Evolutionary conservation across 1,139 yeast genomes (phyloP).

Genomic region (Geotrichum fermentans): DNA sequence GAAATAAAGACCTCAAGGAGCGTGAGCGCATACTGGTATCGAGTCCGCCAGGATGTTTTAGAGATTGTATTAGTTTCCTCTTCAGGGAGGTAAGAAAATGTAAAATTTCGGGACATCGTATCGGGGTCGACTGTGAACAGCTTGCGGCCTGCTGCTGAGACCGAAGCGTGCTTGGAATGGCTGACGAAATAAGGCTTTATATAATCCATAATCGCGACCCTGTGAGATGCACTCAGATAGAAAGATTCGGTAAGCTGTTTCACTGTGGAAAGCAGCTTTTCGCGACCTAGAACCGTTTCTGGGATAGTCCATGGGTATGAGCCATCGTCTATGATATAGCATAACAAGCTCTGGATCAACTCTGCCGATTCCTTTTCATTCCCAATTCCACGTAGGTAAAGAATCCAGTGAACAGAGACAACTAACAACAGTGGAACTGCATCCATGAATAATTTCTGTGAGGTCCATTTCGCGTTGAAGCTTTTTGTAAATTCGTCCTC

Average conservation of each 20-base stretch:
- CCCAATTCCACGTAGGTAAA: background rate
- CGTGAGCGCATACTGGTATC: conserved; percentile 29
- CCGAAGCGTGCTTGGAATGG: conserved; percentile 21
- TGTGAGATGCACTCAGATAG: background rate
- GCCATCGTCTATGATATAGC: conserved; percentile 10
- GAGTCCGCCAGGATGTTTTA: conserved; percentile 37
- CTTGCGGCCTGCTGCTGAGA: conserved; percentile 24
- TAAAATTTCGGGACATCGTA: conserved; percentile 11
- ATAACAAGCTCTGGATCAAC: conserved; percentile 5
- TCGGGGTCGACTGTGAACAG: conserved; percentile 13
- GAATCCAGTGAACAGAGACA: conserved; percentile 13
- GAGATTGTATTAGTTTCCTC: conserved; percentile 4
- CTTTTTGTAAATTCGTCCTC: conserved; percentile 21
- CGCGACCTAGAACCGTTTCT: background rate
- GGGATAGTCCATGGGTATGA: conserved; percentile 13
- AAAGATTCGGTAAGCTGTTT: background rate
- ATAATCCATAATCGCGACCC: background rate
- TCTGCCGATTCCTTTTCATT: background rate
- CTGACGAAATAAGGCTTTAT: conserved; percentile 21
- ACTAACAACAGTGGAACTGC: conserved; percentile 15
- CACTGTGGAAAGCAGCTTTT: background rate
- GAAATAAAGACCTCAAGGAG: conserved; percentile 37
- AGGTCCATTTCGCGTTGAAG: conserved; percentile 6
- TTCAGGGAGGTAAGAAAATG: conserved; percentile 5
- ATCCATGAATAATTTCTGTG: conserved; percentile 8